Conservation (phyloP, 1,284 basidiomycete genomes). For the Apiotrichum sp. region DNA sequence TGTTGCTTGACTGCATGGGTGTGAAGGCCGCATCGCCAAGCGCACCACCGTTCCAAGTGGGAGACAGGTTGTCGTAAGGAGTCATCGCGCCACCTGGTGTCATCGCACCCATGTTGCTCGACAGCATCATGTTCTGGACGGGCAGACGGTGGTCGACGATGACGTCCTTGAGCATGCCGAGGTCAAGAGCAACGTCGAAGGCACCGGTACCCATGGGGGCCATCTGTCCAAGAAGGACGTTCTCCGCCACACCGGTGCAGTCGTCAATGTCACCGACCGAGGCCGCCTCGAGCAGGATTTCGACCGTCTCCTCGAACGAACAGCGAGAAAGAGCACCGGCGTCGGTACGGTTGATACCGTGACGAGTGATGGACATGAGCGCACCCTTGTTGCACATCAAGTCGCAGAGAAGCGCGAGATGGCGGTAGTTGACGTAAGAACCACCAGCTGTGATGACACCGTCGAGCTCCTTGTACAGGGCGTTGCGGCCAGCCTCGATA, state of each 20-base stretch:
- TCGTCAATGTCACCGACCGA: conserved; percentile 97
- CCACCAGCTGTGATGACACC: conserved; percentile 98
- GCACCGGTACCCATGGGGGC: conserved; percentile 95
- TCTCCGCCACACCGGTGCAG: conserved; percentile 96
- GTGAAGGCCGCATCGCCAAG: conserved; percentile 88
- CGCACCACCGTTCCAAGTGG: conserved; percentile 50
- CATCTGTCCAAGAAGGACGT: conserved; percentile 97
- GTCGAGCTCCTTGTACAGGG: conserved; percentile 86
- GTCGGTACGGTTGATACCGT: conserved; percentile 97
- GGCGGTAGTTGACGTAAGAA: conserved; percentile 99
- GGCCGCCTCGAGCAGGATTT: conserved; percentile 97
- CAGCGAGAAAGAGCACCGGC: conserved; percentile 96
- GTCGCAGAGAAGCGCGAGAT: conserved; percentile 90
- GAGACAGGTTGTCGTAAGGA: conserved; percentile 86
- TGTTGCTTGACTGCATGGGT: conserved; percentile 81
- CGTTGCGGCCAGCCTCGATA: conserved; percentile 92
- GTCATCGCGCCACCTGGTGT: conserved; percentile 84
- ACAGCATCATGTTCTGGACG: conserved; percentile 70
- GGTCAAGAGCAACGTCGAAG: conserved; percentile 92
- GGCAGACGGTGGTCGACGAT: conserved; percentile 94
- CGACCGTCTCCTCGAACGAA: conserved; percentile 99
- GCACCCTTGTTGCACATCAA: conserved; percentile 96
- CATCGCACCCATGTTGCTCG: conserved; percentile 76
- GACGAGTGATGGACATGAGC: conserved; percentile 98
- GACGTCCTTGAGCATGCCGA: conserved; percentile 98